Base-by-base conservation (phyloP, 495 filamentous ascomycete species). In the Talaromyces proteolyticus region DNA sequence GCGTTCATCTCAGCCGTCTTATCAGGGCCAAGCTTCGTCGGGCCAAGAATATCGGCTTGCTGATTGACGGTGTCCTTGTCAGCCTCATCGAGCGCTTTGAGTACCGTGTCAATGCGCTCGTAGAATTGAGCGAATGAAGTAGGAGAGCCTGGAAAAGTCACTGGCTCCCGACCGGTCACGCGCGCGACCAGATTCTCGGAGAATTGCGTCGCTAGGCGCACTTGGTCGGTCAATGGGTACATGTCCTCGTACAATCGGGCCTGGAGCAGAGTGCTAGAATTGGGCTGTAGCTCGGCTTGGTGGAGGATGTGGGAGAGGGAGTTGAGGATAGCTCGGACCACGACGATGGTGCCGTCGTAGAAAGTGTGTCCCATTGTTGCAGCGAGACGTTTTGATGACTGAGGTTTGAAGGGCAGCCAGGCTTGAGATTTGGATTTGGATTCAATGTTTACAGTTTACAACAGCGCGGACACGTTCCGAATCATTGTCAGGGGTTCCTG, bases 71-170 rank as follows among this genome's bases (percentile, higher is more conserved):
- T 44, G 17, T 60, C 40, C 44, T 67, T 49, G 3, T 53, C 50
- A 19, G 69, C 67, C 0, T 43, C 42, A 41, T 67, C 56, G 6
- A 81, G 54, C 8, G 60, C 45, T 21, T 63, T 68, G 16, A 64
- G 51, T 19, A 68, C 62, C 53, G 63, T 65, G 19, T 67, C 54
- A 40, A 74, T 64, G 45, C 68, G 65, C 20, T 49, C 63, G 42
- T 70, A 57, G 44, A 70, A 59, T 19, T 77, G 61, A 7, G 57
- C 63, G 16, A 73, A 63, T 17, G 67, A 71, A 40, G 57, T 61
- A 12, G 64, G 64, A 57, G 69, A 61, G n/a, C 66, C 58, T 14
- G 53, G 58, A 47, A 47, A 47, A 4, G 8, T 22, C 12, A 44
- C 49, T 4, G 49, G 41, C 34, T 64, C 61, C 38, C 51, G 26